Evolutionary conservation across 2,329 filamentous ascomycete species (phyloP), one percentile per base, ranked within the genome.

Genomic region (Capronia americana): DNA sequence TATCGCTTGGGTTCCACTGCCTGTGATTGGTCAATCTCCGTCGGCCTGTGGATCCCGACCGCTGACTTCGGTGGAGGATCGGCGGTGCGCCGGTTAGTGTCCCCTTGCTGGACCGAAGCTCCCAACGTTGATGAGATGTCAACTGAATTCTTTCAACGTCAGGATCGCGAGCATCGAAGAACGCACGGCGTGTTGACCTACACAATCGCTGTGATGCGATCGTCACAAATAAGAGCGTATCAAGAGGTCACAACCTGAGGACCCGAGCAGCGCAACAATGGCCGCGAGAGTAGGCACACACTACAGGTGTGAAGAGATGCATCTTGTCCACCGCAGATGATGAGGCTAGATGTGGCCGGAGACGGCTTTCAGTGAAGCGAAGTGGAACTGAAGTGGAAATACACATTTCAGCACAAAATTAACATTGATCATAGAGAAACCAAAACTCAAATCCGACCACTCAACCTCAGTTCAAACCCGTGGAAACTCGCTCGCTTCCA

Each of bases 41-140:
- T 30, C 53, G 28, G 53, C 28, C 12, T 32, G 53, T 34, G 53
- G 53, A 17, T 55, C 53, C 53, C 53, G 26, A 55, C 53, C 12
- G n/a, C 53, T 34, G 26, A 55, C 28, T n/a, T 30, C 53, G 28
- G 53, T 20, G 28, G 53, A 55, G 26, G 53, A 55, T 55, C 53
- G 53, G 53, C 53, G 53, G 24, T 20, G 28, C 28, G 26, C 17
- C 28, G 28, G 23, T 20, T 34, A 34, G 53, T 32, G 53, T 30
- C 26, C 26, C 24, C 12, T 34, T 30, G n/a, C 26, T 30, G 26
- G 17, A 24, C 20, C 20, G 24, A 14, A 51, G 48, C 48, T 26
- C n/a, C 23, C 23, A 28, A 51, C 48, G 48, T 51, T 11, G n/a
- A 28, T 23, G 24, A 23, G 48, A 26, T 4, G 48, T 26, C 24